Percentiles rank a stretch among this genome's conserved stretches.
These are phyloP conservation scores for Stentor roeselii DNA, from an alignment of 73 alveolate genomes.

Conservation along the genomic window DNA sequence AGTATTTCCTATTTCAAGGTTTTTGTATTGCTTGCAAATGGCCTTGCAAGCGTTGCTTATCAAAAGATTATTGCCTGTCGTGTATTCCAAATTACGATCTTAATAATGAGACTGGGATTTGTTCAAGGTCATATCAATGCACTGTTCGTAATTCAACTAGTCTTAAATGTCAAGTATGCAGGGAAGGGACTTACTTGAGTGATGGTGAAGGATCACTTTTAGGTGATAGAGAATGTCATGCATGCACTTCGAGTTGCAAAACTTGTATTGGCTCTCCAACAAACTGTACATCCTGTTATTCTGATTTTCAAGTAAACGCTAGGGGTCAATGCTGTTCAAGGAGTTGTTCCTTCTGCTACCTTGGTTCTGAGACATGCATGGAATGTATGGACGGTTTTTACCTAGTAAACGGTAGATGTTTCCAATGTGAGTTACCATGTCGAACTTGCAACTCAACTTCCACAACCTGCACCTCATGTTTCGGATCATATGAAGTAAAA, in stretches of 20 bases:
- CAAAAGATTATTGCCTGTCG: not conserved
- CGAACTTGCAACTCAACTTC: not conserved
- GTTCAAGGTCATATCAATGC: not conserved
- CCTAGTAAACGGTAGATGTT: not conserved
- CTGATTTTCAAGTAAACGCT: not conserved
- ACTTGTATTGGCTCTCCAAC: not conserved
- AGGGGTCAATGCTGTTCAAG: not conserved
- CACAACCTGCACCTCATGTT: not conserved
- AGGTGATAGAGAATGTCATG: too few relatives aligned
- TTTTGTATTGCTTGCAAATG: not conserved
- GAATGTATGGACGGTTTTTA: not conserved
- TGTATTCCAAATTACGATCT: not conserved
- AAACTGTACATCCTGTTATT: not conserved
- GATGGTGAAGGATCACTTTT: too few relatives aligned
- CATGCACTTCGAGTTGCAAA: not conserved
- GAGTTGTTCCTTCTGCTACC: not conserved
- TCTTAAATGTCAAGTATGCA: not conserved
- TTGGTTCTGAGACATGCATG: not conserved
- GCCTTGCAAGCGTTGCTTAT: not conserved
- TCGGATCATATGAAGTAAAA: not conserved
- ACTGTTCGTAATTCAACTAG: not conserved
- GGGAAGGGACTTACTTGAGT: not conserved
- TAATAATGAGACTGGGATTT: not conserved
- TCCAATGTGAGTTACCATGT: not conserved
- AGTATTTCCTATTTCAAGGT: not conserved